Evolutionary conservation across 805 yeast species (phyloP).

Genomic region (Kodamaea jinghongensis): DNA sequence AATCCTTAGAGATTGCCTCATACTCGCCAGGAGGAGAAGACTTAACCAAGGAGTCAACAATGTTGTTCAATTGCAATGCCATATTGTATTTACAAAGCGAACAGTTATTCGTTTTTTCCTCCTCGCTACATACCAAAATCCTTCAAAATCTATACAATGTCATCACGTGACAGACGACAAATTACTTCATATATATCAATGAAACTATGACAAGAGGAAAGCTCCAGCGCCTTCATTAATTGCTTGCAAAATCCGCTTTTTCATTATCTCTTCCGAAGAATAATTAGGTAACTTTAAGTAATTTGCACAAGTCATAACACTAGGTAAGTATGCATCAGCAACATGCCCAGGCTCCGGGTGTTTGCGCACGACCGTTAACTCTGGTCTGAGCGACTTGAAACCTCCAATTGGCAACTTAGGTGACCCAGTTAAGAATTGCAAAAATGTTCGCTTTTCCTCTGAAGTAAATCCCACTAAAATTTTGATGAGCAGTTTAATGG

Average conservation of each 20-base stretch:
- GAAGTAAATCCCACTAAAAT: conserved; percentile 54
- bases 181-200: not conserved
- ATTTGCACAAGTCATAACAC: conserved; percentile 98
- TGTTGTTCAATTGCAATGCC: conserved; percentile 23
- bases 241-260: conserved; percentile 59
- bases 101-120: too few species aligned
- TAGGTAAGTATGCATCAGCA: conserved; percentile 83
- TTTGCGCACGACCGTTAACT: conserved; percentile 82
- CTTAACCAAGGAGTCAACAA: conserved; percentile 30
- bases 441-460: conserved; percentile 64
- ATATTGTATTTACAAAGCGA: conserved; percentile 11
- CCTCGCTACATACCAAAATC: too few species aligned
- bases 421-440: conserved; percentile 89
- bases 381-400: conserved; percentile 76
- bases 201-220: conserved; percentile 63
- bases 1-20: conserved; percentile 23
- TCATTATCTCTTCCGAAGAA: conserved; percentile 59
- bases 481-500: conserved; percentile 59
- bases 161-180: too few species aligned
- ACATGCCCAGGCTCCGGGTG: conserved; percentile 66
- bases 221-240: conserved; percentile 87
- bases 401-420: conserved; percentile 95
- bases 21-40: conserved; percentile 42
- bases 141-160: too few species aligned
- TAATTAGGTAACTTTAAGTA: conserved; percentile 88